Conservation (phyloP, 768 basidiomycete genomes). For the Boletus speciosus region DNA sequence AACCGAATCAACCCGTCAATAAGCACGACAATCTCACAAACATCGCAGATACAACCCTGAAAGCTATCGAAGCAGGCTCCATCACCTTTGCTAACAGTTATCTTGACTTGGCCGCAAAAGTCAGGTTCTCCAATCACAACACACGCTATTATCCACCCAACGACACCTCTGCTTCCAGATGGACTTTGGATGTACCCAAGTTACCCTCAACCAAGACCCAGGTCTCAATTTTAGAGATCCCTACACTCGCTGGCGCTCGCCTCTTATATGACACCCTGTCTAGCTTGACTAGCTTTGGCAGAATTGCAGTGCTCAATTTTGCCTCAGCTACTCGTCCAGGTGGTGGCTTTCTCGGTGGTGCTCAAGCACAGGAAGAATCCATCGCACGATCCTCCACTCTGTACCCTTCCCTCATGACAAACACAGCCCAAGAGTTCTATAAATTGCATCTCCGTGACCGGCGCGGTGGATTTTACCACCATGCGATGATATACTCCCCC, state of each 20-base stretch:
- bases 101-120: conserved; percentile 35
- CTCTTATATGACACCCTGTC: conserved; percentile 27
- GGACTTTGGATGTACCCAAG: conserved; percentile 32
- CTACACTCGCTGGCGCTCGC: conserved; percentile 62
- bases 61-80: conserved; percentile 45
- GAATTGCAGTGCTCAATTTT: conserved; percentile 69
- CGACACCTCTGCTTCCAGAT: conserved; percentile 45
- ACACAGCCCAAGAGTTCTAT: conserved; percentile 59
- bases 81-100: conserved; percentile 29
- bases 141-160: conserved; percentile 52
- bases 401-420: conserved; percentile 57
- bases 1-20: conserved; percentile 1
- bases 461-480: conserved; percentile 63
- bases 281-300: conserved; percentile 18
- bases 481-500: conserved; percentile 76
- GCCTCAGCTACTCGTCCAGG: conserved; percentile 74
- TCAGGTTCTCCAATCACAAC: conserved; percentile 35
- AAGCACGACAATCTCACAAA: conserved; percentile 24
- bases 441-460: conserved; percentile 47
- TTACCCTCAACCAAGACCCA: conserved; percentile 23
- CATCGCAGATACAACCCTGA: conserved; percentile 52
- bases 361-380: conserved; percentile 78
- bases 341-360: conserved; percentile 70
- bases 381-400: conserved; percentile 75
- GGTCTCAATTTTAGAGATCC: conserved; percentile 54